phyloP scores from a whole-genome alignment of 2,329 filamentous ascomycete genomes.

The Arthrocladium fulminans region DNA sequence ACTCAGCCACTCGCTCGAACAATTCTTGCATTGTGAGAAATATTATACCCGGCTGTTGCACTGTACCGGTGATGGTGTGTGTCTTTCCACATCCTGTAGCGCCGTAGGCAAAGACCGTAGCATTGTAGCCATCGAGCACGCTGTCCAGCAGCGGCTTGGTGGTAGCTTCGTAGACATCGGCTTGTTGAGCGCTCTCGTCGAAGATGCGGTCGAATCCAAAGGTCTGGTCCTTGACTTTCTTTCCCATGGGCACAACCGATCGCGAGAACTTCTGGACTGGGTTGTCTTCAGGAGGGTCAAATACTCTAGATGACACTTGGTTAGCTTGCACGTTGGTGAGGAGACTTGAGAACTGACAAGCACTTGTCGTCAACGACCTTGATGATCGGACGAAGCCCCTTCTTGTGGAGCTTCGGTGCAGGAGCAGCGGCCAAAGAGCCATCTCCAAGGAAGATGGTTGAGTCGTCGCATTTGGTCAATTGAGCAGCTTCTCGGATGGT shows the following conservation, averaged over 20 bases:
- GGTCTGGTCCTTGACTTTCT: slow-evolving; percentile 92
- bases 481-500: slow-evolving; percentile 91
- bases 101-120: slow-evolving; percentile 96
- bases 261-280: slow-evolving; percentile 79
- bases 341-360: slow-evolving; percentile 55
- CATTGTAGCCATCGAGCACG: slow-evolving; percentile 95
- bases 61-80: slow-evolving; percentile 88
- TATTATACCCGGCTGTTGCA: slow-evolving; percentile 91
- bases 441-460: slow-evolving; percentile 87
- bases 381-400: slow-evolving; percentile 82
- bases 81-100: slow-evolving; percentile 98
- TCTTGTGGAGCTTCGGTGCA: slow-evolving; percentile 72
- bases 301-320: slow-evolving; percentile 58
- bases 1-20: slow-evolving; percentile 88
- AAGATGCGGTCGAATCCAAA: slow-evolving; percentile 96
- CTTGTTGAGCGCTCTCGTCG: slow-evolving; percentile 86
- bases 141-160: slow-evolving; percentile 85
- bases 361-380: slow-evolving; percentile 95
- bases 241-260: slow-evolving; percentile 72
- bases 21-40: slow-evolving; percentile 98
- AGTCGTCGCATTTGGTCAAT: slow-evolving; percentile 66
- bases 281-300: slow-evolving; percentile 93
- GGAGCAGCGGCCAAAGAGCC: slow-evolving; percentile 84
- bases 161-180: slow-evolving; percentile 89
- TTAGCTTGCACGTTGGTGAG: not conserved